Base-by-base conservation (phyloP, 2,329 filamentous ascomycete genomes). In the Ophiocordyceps camponoti-saundersi region DNA sequence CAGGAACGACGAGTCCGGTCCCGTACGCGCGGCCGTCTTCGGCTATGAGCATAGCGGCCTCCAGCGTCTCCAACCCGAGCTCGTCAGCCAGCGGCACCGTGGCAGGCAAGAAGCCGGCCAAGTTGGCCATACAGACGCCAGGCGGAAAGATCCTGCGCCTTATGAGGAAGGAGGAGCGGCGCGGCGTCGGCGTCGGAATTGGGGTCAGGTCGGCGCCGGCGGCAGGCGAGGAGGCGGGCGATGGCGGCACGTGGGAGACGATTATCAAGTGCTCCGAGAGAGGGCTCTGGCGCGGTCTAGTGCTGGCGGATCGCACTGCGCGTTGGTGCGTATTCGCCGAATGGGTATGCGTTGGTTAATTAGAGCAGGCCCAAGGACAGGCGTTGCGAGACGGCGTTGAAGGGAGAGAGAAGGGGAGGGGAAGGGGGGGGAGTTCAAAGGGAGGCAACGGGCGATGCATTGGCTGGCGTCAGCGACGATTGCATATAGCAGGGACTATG, bases 271-370 rank as follows among this genome's bases (percentile, higher is more conserved):
- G 86, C 64, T 84, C 82, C 1, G 86, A 93, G 65, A 74, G 76
- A 51, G 86, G 86, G 2, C 75, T 80, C 16, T 93, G 86, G 85
- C 73, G 86, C 52, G 85, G 84, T 1, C 64, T 93, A 50, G 86
- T 93, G 42, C 69, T 92, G 48, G 86, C 86, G 7, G 86, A 93
- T 65, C 74, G 86, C 47, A 89, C 82, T 50, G 85, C 85, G 42
- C 72, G 85, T 55, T 93, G 86, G 86, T 92, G 86, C 58, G 86
- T 93, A n/a, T 92, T 92, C 70, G 84, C 84, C 0, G 85, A 93
- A 67, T 93, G 86, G 86, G 69, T 77, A 51, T 85, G 81, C 57
- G 62, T 66, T 46, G 62, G 63, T 44, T 65, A 32, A 51, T 21
- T 39, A 44, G 40, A 44, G 18, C 22, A 18, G 43, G 20, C 16